Evolutionary conservation across 805 yeast species (phyloP).

Genomic region (Starmerella sp.): DNA sequence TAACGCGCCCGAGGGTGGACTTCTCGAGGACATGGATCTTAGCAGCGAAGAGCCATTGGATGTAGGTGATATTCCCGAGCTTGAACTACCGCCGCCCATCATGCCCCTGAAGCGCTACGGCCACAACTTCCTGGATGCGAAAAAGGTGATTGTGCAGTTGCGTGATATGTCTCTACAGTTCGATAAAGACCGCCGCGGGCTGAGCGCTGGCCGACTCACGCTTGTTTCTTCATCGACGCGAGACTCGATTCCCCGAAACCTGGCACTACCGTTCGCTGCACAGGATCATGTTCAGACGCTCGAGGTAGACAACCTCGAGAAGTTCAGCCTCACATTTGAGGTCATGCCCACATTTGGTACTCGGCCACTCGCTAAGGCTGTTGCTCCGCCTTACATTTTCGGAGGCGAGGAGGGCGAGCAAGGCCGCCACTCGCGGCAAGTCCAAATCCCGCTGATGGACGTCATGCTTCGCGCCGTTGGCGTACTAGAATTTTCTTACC

Average conservation of each 20-base stretch:
- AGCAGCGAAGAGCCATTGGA: constrained; percentile 21
- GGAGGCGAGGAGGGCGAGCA: constrained; percentile 20
- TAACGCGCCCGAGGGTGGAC: constrained; percentile 5
- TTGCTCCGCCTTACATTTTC: constrained; percentile 54
- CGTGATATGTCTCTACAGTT: constrained; percentile 37
- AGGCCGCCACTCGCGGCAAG: constrained; percentile 27
- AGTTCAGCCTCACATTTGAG: constrained; percentile 73
- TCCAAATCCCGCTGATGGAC: constrained; percentile 65
- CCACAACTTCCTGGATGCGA: constrained; percentile 77
- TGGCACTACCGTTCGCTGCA: constrained; percentile 66
- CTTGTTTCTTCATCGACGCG: constrained; percentile 56
- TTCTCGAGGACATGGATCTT: constrained; percentile 1
- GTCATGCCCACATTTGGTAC: constrained; percentile 93
- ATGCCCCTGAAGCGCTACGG: constrained; percentile 90
- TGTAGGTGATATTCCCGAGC: constrained; percentile 59
- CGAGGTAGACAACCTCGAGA: constrained; percentile 68
- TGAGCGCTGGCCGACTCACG: constrained; percentile 52
- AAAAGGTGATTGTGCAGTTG: constrained; percentile 72
- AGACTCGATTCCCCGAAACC: constrained; percentile 79
- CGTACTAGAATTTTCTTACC: constrained; percentile 61
- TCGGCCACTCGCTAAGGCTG: constrained; percentile 75
- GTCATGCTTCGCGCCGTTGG: constrained; percentile 73
- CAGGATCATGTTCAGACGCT: constrained; percentile 61
- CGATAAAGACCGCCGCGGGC: constrained; percentile 31
- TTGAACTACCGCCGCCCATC: constrained; percentile 90